Evolutionary conservation across 192 early-diverging fungal species (phyloP).

Genomic region (Coemansia brasiliensis): DNA sequence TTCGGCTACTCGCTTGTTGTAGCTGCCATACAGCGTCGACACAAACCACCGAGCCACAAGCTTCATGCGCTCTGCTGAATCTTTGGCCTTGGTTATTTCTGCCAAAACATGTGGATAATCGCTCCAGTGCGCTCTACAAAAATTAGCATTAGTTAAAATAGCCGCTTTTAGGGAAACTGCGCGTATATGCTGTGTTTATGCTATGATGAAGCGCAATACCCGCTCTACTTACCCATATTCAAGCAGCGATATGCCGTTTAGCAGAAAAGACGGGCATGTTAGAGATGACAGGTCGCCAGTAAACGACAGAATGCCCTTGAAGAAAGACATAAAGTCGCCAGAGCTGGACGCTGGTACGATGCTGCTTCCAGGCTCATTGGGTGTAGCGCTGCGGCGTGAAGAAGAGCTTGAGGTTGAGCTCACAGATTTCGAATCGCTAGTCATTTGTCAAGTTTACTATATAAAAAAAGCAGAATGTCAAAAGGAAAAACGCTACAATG

Average conservation of each 20-base stretch:
- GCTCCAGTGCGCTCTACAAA: conserved; percentile 56
- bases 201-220: too few species aligned
- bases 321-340: conserved; percentile 64
- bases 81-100: conserved; percentile 60
- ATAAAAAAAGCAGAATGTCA: conserved; percentile 4
- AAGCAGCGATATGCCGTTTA: conserved; percentile 74
- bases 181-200: too few species aligned
- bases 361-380: conserved; percentile 36
- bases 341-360: conserved; percentile 63
- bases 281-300: conserved; percentile 79
- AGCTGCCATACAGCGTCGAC: conserved; percentile 77
- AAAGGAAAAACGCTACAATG: background rate
- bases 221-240: conserved; percentile 64
- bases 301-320: conserved; percentile 71
- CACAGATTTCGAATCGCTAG: conserved; percentile 40
- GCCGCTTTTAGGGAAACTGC: background rate
- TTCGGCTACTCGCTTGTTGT: conserved; percentile 67
- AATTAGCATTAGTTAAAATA: background rate
- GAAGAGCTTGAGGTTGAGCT: conserved; percentile 25
- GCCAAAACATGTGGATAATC: conserved; percentile 67
- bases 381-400: conserved; percentile 9
- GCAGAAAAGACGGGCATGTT: conserved; percentile 77
- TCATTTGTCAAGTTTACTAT: conserved; percentile 16
- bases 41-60: conserved; percentile 75
- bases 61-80: conserved; percentile 65